phyloP scores from a whole-genome alignment of 192 early-diverging fungal genomes.

The Gamsiella multidivaricata region DNA sequence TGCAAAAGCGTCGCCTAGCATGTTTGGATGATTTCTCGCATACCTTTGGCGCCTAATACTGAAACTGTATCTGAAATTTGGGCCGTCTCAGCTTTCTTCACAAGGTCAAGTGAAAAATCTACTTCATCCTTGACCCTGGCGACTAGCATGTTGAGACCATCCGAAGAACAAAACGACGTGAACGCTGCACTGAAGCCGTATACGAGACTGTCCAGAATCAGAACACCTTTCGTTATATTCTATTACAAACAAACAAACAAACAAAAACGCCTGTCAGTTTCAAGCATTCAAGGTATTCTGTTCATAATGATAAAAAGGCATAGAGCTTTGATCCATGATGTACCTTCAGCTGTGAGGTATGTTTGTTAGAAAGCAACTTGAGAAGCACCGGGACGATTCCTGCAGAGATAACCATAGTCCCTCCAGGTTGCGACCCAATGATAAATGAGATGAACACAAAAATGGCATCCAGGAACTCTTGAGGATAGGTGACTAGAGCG shows the following conservation, averaged over 20 bases:
- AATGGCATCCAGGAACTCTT: constrained; percentile 86
- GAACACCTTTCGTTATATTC: constrained; percentile 75
- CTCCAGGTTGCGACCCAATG: constrained; percentile 80
- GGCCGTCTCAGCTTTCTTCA: constrained; percentile 18
- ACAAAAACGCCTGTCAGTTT: no score
- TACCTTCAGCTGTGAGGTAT: constrained; percentile 72
- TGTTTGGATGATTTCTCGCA: no score
- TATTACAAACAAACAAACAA: no score
- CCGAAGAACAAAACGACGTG: constrained; percentile 81
- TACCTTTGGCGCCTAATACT: constrained; percentile 5
- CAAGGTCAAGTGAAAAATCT: constrained; percentile 55
- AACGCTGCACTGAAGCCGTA: constrained; percentile 81
- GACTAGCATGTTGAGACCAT: constrained; percentile 83
- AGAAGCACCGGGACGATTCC: constrained; percentile 88
- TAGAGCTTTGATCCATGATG: not conserved
- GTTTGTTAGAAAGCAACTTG: constrained; percentile 73
- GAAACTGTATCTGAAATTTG: constrained; percentile 49
- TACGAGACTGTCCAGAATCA: constrained; percentile 83
- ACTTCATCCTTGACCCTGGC: constrained; percentile 81
- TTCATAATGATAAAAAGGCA: no score
- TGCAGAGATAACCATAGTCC: constrained; percentile 89
- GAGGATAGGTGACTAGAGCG: constrained; percentile 48
- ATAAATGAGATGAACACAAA: constrained; percentile 82
- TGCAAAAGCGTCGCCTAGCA: no score
- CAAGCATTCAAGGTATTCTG: no score